Evolutionary conservation across 805 yeast genomes (phyloP), one percentile per base, ranked within the genome.

Genomic region (Wickerhamiella sergipiensis): DNA sequence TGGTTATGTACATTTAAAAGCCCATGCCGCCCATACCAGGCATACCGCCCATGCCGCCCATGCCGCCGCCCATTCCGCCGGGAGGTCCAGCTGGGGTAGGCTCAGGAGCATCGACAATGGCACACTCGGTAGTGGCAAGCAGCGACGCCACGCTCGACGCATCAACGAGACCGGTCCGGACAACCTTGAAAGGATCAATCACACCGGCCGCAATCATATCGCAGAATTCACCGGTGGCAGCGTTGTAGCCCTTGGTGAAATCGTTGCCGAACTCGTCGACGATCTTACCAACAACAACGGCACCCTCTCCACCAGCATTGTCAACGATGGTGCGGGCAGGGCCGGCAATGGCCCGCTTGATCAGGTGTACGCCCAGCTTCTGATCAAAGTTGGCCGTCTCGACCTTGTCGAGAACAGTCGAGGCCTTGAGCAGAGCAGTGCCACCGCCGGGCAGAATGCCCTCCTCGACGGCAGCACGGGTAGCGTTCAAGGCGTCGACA

Each of bases 391-490:
- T 92, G 36, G 75, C 83, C 55, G 85, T 78, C 68, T 80, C 75
- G 56, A 85, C 80, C 21, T 68, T 73, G 57, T 80, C 87, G 63
- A 92, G 77, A 55, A 81, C 69, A 61, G 79, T 76, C 50, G 94
- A 78, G 48, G 97, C 97, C 78, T 92, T 92, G 64, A 87, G 77
- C 65, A 92, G 77, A 52, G 98, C 98, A 59, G 97, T 87, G 73
- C 98, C 98, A 69, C 98, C 98, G 74, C 98, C 98, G 66, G 98
- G 98, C 59, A 92, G 78, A 66, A 92, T 88, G 73, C 98, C 98
- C 72, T 87, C 95, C 72, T 90, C 90, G 57, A 92, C 95, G 58
- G 98, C 98, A 53, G 98, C 97, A 72, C 97, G 87, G 50, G 97
- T 92, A 51, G 98, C 97, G 67, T 92, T 90, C 67, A 92, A 78